Evolutionary conservation across 1,284 basidiomycete species (phyloP).

Genomic region (Fomitopsis schrenkii): DNA sequence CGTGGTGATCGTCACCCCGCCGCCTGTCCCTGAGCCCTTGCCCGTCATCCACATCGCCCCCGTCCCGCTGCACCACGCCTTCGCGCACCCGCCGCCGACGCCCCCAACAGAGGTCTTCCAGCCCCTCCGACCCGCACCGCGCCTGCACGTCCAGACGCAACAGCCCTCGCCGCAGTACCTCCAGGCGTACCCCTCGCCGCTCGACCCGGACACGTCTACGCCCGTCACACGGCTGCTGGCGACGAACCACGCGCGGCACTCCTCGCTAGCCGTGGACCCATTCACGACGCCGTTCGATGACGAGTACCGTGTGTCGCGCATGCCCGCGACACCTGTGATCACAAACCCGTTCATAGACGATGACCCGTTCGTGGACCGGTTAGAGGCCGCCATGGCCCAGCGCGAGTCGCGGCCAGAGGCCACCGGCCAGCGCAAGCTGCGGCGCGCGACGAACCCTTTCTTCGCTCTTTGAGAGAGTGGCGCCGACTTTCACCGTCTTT

Average conservation of each 20-base stretch:
- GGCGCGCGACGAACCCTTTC: slow-evolving; percentile 20
- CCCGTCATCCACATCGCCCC: slow-evolving; percentile 27
- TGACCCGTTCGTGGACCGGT: neutral
- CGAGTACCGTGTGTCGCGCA: slow-evolving; percentile 30
- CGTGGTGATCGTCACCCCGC: slow-evolving; percentile 28
- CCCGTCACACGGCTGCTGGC: slow-evolving; percentile 44
- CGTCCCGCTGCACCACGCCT: slow-evolving; percentile 40
- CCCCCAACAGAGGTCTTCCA: slow-evolving; percentile 1
- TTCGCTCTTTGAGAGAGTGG: slow-evolving; percentile 16
- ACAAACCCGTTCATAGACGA: slow-evolving; percentile 12
- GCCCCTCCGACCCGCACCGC: slow-evolving; percentile 20
- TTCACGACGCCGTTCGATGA: slow-evolving; percentile 80
- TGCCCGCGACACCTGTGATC: slow-evolving; percentile 1
- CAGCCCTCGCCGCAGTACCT: neutral
- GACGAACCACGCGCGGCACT: slow-evolving; percentile 39
- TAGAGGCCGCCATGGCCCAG: no score
- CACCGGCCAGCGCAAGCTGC: slow-evolving; percentile 3
- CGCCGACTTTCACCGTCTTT: neutral
- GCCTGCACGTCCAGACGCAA: slow-evolving; percentile 3
- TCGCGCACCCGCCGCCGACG: slow-evolving; percentile 11
- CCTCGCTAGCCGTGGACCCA: slow-evolving; percentile 43
- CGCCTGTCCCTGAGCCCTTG: slow-evolving; percentile 17
- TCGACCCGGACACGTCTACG: slow-evolving; percentile 25
- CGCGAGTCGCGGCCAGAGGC: slow-evolving; percentile 2
- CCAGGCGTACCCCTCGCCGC: slow-evolving; percentile 10